Percentiles rank a stretch among this genome's conserved stretches.
These are phyloP conservation scores for Penicillium sp. DNA, from an alignment of 2,329 filamentous ascomycete genomes.

Conservation along the genomic window DNA sequence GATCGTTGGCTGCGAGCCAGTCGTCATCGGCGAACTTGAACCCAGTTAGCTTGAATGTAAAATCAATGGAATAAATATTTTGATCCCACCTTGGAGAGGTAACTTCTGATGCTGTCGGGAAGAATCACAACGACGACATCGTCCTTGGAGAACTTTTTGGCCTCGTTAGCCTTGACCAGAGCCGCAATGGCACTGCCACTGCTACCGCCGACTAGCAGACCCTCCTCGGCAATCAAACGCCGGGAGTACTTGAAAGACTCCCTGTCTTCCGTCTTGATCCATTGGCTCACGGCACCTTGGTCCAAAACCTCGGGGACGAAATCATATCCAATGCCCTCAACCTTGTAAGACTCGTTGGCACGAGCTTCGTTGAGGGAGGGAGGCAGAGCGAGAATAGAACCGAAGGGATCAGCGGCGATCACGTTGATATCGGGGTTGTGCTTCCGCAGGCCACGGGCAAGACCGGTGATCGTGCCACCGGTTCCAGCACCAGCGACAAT, in stretches of 20 bases:
- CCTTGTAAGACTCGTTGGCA: slow-evolving; percentile 86
- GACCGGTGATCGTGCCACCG: slow-evolving; percentile 88
- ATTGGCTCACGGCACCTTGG: slow-evolving; percentile 75
- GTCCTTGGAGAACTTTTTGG: slow-evolving; percentile 72
- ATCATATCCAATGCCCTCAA: slow-evolving; percentile 98
- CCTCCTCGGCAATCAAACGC: slow-evolving; percentile 88
- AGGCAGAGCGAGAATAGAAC: slow-evolving; percentile 85
- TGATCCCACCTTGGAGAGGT: slow-evolving; percentile 72
- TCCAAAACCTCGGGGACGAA: slow-evolving; percentile 94
- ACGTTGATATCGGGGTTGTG: slow-evolving; percentile 84
- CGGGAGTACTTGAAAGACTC: slow-evolving; percentile 91
- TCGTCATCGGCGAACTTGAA: slow-evolving; percentile 87
- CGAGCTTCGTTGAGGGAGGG: slow-evolving; percentile 74
- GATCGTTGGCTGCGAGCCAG: slow-evolving; percentile 95
- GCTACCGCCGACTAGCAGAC: slow-evolving; percentile 86
- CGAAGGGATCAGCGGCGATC: slow-evolving; percentile 86
- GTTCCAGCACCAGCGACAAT: slow-evolving; percentile 77
- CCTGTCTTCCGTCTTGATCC: slow-evolving; percentile 97
- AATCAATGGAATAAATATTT: background rate
- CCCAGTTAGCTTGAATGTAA: slow-evolving; percentile 8
- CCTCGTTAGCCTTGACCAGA: slow-evolving; percentile 71
- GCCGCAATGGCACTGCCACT: slow-evolving; percentile 90
- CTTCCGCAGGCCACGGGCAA: slow-evolving; percentile 81
- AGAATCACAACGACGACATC: slow-evolving; percentile 88
- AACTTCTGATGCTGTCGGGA: slow-evolving; percentile 95